A percentile compares a stretch with the other conserved stretches of the same genome.
These are phyloP conservation scores for Guadua angustifolia DNA, from an alignment of 176 grass and related monocot species.

Conservation along the genomic window DNA sequence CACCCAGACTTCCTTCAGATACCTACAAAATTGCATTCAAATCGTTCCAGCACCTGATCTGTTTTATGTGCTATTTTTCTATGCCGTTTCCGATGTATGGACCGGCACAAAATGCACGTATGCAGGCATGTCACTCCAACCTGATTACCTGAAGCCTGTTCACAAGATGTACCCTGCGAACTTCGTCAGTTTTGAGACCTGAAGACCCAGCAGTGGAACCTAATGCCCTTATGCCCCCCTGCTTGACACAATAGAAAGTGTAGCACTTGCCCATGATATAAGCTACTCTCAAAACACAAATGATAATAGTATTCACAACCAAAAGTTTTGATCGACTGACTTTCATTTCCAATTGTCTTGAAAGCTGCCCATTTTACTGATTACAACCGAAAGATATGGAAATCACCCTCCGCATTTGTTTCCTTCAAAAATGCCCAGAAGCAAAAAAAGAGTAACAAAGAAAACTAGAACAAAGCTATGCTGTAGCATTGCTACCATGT, in stretches of 20 bases:
- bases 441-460: neutral
- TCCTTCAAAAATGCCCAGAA: constrained; percentile 32
- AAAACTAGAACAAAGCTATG: constrained; percentile 47
- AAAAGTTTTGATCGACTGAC: constrained; percentile 26
- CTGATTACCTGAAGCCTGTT: neutral
- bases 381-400: constrained; percentile 28
- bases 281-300: neutral
- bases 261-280: neutral
- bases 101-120: neutral
- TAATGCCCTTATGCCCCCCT: neutral
- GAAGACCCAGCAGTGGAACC: neutral
- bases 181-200: neutral
- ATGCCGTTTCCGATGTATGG: neutral
- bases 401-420: constrained; percentile 40
- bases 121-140: neutral
- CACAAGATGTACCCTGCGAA: neutral
- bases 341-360: constrained; percentile 19
- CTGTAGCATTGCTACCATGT: constrained; percentile 44
- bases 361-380: neutral
- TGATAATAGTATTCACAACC: neutral
- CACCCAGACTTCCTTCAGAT: neutral
- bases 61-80: neutral
- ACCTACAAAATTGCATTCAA: neutral
- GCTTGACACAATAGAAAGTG: neutral
- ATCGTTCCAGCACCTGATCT: neutral